Evolutionary conservation across 129 eudicot species (phyloP).

Genomic region (Oenanthe sinensis): DNA sequence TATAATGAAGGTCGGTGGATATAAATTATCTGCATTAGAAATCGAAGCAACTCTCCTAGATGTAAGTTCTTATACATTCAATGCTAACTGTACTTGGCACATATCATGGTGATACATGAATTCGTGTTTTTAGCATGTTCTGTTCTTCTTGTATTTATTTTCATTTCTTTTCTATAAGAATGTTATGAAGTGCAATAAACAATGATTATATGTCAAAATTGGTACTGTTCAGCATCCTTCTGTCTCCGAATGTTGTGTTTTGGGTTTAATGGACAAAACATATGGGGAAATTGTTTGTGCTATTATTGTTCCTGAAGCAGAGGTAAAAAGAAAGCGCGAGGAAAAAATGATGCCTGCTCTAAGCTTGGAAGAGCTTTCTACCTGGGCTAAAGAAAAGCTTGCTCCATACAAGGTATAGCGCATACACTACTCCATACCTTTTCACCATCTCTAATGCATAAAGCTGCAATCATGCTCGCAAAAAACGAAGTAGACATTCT

Average conservation of each 20-base stretch:
- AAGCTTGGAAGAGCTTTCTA: slow-evolving; percentile 61
- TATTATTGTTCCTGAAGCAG: slow-evolving; percentile 59
- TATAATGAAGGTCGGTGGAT: slow-evolving; percentile 98
- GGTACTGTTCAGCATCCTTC: slow-evolving; percentile 61
- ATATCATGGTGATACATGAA: background rate
- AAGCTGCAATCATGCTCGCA: background rate
- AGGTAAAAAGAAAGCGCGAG: slow-evolving; percentile 39
- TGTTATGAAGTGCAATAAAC: background rate
- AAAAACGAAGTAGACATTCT: background rate
- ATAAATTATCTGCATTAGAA: slow-evolving; percentile 93
- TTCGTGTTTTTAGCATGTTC: background rate
- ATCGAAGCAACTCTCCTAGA: slow-evolving; percentile 89
- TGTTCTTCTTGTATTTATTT: background rate
- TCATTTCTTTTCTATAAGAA: too few relatives aligned
- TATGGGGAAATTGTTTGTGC: slow-evolving; percentile 89
- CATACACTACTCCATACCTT: background rate
- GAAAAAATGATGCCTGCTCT: slow-evolving; percentile 66
- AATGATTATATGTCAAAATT: background rate
- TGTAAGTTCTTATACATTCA: slow-evolving; percentile 32
- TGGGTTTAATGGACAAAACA: slow-evolving; percentile 84
- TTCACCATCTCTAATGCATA: background rate
- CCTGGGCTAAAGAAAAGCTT: slow-evolving; percentile 89
- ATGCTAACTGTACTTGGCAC: background rate
- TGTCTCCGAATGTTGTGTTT: slow-evolving; percentile 83
- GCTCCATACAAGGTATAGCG: slow-evolving; percentile 89